phyloP scores from a whole-genome alignment of 2,329 filamentous ascomycete species.

The Talaromyces sp. region DNA sequence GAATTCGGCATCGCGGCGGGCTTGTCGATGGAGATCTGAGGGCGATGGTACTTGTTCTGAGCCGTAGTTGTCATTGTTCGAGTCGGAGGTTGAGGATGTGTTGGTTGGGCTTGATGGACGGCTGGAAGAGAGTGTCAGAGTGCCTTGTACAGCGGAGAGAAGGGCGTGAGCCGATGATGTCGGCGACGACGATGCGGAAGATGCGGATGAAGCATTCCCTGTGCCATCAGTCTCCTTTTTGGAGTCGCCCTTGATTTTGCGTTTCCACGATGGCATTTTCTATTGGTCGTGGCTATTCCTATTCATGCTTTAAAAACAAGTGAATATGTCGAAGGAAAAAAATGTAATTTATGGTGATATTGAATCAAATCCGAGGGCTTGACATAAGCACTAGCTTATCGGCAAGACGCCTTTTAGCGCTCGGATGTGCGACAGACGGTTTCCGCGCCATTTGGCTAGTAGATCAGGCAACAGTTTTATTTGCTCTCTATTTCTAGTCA shows the following conservation, averaged over 20 bases:
- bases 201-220: not conserved
- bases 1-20: conserved; percentile 79
- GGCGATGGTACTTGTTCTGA: not conserved
- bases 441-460: not conserved
- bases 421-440: conserved; percentile 5
- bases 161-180: not conserved
- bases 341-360: not conserved
- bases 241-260: conserved; percentile 7
- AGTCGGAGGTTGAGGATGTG: not conserved
- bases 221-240: not conserved
- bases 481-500: not conserved
- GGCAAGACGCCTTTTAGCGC: not conserved
- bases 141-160: conserved; percentile 9
- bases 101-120: not conserved
- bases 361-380: not conserved
- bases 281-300: not conserved
- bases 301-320: not conserved
- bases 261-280: conserved; percentile 17
- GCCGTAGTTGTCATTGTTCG: not conserved
- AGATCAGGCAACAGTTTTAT: not conserved
- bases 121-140: not conserved
- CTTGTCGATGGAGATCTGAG: conserved; percentile 68
- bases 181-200: not conserved
- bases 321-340: not conserved
- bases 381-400: not conserved